phyloP scores from a whole-genome alignment of 148 eudicot genomes.

The Oxyria digyna region DNA sequence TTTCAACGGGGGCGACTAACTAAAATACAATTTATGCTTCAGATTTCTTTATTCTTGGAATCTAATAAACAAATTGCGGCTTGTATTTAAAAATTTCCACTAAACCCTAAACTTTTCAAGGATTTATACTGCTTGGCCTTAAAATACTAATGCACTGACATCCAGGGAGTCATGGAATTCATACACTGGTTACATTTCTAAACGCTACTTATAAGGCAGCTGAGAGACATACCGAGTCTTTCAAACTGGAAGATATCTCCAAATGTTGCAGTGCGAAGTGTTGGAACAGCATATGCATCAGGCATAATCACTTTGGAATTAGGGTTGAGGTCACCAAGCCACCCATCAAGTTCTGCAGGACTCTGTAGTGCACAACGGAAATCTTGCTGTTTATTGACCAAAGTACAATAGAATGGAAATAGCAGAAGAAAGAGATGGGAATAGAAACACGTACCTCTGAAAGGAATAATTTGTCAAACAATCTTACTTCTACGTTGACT shows the following conservation, averaged over 20 bases:
- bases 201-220: not conserved
- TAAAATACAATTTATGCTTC: not conserved
- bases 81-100: not conserved
- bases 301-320: conserved; percentile 59
- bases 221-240: conserved; percentile 53
- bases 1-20: not conserved
- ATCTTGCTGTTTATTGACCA: not conserved
- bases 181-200: not conserved
- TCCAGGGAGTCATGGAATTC: not conserved
- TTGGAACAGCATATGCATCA: conserved; percentile 60
- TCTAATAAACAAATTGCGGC: not conserved
- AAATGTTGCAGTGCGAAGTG: conserved; percentile 38
- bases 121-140: not conserved
- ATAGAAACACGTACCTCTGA: conserved; percentile 52
- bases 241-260: conserved; percentile 86
- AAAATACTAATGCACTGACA: not conserved
- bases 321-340: conserved; percentile 83
- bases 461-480: conserved; percentile 70
- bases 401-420: not conserved
- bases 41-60: not conserved
- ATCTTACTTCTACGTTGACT: conserved; percentile 81
- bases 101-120: not conserved
- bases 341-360: conserved; percentile 81
- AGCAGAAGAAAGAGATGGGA: not conserved
- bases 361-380: conserved; percentile 30